Conservation (phyloP, 2,329 filamentous ascomycete genomes). For the Diaporthe nobilis region DNA sequence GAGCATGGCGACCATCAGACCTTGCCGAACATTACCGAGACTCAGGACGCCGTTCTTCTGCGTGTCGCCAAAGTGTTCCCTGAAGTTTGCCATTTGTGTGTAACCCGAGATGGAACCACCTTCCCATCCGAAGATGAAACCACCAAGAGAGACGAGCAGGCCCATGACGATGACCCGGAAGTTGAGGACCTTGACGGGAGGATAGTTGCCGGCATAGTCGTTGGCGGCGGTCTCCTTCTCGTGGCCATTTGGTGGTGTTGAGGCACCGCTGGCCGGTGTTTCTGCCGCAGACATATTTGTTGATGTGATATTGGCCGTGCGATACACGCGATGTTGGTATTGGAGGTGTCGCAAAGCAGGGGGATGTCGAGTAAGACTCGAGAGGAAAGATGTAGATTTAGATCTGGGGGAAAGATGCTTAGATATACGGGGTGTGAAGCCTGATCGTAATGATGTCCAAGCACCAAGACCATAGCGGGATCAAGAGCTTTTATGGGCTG, state of each 20-base stretch:
- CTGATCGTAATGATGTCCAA: conserved; percentile 37
- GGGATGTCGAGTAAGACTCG: conserved; percentile 1
- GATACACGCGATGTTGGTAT: conserved; percentile 21
- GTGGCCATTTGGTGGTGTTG: conserved; percentile 40
- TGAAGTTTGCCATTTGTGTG: conserved; percentile 42
- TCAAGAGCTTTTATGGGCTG: conserved; percentile 39
- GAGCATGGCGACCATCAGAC: conserved; percentile 42
- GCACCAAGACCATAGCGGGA: conserved; percentile 18
- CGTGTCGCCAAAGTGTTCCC: conserved; percentile 37
- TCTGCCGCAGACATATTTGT: conserved; percentile 37
- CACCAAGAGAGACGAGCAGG: conserved; percentile 41
- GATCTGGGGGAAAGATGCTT: conserved; percentile 16
- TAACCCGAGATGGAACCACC: conserved; percentile 42
- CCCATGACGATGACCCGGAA: conserved; percentile 40
- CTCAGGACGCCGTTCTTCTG: conserved; percentile 6
- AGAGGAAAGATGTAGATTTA: background rate
- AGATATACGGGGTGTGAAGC: conserved; percentile 36
- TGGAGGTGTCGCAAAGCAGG: conserved; percentile 31
- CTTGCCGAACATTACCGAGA: conserved; percentile 40
- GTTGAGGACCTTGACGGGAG: conserved; percentile 43
- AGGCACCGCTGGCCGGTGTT: conserved; percentile 39
- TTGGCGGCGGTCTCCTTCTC: conserved; percentile 29
- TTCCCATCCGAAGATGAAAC: conserved; percentile 44
- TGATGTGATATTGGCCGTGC: conserved; percentile 18
- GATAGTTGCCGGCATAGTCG: conserved; percentile 5